phyloP scores from a whole-genome alignment of 148 eudicot species.

The Polygonum aviculare region DNA sequence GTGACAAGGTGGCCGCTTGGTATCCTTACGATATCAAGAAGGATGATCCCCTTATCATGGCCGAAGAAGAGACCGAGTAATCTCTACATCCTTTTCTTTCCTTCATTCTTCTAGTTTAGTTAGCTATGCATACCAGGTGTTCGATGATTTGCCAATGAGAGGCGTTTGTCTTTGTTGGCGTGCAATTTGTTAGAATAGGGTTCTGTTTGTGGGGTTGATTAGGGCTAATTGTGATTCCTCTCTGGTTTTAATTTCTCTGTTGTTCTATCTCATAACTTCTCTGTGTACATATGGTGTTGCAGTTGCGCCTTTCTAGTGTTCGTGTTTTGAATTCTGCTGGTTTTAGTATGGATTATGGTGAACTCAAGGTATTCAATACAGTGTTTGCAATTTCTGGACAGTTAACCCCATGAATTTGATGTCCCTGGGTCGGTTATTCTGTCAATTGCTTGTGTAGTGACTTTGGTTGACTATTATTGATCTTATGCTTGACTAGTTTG shows the following conservation, averaged over 20 bases:
- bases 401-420: too few relatives aligned
- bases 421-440: too few relatives aligned
- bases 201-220: background rate
- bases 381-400: background rate
- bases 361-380: background rate
- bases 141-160: slow-evolving; percentile 10
- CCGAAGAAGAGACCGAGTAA: slow-evolving; percentile 51
- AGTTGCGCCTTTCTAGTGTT: background rate
- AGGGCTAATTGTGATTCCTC: background rate
- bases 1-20: slow-evolving; percentile 73
- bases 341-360: background rate
- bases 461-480: background rate
- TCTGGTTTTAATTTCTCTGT: too few relatives aligned
- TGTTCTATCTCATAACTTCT: background rate
- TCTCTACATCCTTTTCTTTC: background rate
- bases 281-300: background rate
- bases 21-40: slow-evolving; percentile 64
- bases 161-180: background rate
- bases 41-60: slow-evolving; percentile 69
- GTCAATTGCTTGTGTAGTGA: background rate
- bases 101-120: background rate
- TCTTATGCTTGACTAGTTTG: background rate
- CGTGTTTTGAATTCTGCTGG: background rate
- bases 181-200: background rate
- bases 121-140: slow-evolving; percentile 11